Evolutionary conservation across 768 basidiomycete species (phyloP).

Genomic region (Mycena sanguinolenta): DNA sequence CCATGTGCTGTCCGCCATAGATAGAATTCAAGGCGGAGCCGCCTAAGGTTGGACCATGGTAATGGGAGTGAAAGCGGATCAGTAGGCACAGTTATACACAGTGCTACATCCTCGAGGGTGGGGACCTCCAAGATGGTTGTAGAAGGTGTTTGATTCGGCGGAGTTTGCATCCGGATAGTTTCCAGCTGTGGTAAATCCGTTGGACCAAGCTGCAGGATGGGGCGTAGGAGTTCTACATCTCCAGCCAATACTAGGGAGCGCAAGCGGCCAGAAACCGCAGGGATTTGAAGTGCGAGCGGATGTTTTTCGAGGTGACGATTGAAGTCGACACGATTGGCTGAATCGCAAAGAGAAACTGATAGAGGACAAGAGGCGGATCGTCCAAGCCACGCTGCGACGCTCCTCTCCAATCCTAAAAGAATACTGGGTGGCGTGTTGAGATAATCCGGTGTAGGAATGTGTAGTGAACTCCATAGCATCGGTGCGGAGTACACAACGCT

Average conservation of each 20-base stretch:
- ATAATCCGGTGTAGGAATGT: background rate
- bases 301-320: too few relatives aligned
- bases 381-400: too few relatives aligned
- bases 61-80: background rate
- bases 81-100: too few relatives aligned
- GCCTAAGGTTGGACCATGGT: slow-evolving; percentile 7
- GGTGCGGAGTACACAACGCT: too few relatives aligned
- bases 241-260: background rate
- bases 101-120: background rate
- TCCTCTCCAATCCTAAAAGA: background rate
- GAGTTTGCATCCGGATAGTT: too few relatives aligned
- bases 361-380: slow-evolving; percentile 1
- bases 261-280: background rate
- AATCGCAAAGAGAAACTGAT: background rate
- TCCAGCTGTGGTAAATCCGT: slow-evolving; percentile 2
- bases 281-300: background rate
- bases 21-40: background rate
- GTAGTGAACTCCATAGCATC: too few relatives aligned
- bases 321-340: too few relatives aligned
- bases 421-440: background rate
- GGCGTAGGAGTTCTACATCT: background rate
- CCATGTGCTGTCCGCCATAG: background rate
- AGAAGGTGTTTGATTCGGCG: background rate
- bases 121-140: background rate
- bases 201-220: background rate